Base-by-base conservation (phyloP, 305 asterid species). In the Striga hermonthica region DNA sequence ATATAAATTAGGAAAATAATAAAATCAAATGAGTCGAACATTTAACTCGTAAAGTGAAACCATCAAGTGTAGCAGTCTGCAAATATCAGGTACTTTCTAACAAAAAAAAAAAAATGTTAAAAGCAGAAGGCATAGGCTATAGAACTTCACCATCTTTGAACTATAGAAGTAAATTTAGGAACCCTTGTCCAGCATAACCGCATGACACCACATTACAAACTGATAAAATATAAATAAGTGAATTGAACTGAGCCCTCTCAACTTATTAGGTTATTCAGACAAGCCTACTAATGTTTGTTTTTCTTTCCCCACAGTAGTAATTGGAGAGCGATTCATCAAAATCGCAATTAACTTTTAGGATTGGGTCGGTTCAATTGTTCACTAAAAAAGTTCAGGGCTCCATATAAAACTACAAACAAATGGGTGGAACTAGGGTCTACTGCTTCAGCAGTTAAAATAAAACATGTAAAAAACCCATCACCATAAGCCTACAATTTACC, bases 1-100 rank as follows among this genome's bases (percentile, higher is more conserved):
- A 70, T 35, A 88, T 22, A 22, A 22, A 22, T 22, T 22, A 65
- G 60, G 50, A 65, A 12, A 56, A n/a, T 4, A 56, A 4, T 12
- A 43, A 13, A 3, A 22, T 41, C 31, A 39, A 28, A 53, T 4
- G 53, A 61, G 28, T 13, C 7, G 34, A 36, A 45, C 3, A 15
- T 8, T 15, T 4, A 52, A 57, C 14, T 36, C 49, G 48, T 43
- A 74, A 52, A 1, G 7, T 15, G 58, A 0, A 9, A 37, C 31
- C 4, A 41, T 34, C 13, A 38, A 45, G 48, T 49, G 39, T 22
- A 22, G 31, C 31, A 22, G 31, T 22, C 1, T 22, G 31, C 31
- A 22, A 22, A 22, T 22, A 22, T 22, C 31, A 22, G 31, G 31
- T 22, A 22, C 31, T 22, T 22, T 22, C 31, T 0, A 22, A 22